Evolutionary conservation across 352 stramenopile species (phyloP).

Genomic region (Phytopythium mirpurense): DNA sequence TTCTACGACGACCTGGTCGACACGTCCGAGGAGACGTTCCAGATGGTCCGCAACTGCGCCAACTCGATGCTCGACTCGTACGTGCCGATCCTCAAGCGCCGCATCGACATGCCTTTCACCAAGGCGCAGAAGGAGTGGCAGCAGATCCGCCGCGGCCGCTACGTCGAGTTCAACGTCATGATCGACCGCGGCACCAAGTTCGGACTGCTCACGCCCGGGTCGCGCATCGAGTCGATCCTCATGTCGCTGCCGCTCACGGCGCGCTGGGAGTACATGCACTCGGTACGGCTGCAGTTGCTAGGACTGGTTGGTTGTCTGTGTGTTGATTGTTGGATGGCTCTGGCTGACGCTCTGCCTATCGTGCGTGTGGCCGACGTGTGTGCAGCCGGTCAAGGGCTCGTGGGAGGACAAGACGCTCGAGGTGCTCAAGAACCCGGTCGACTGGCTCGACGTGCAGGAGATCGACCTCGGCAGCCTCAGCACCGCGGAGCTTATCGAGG

Average conservation of each 20-base stretch:
- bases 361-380: too few species aligned
- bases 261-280: constrained; percentile 95
- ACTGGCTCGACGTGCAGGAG: constrained; percentile 90
- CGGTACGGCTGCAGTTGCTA: constrained; percentile 17
- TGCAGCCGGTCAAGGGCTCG: constrained; percentile 79
- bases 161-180: constrained; percentile 99
- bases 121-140: constrained; percentile 97
- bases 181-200: constrained; percentile 99
- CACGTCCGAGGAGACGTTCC: constrained; percentile 85
- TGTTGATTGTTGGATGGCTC: too few species aligned
- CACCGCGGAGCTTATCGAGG: constrained; percentile 66
- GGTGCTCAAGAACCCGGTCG: constrained; percentile 90
- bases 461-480: constrained; percentile 66
- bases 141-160: constrained; percentile 93
- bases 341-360: too few species aligned
- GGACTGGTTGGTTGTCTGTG: too few species aligned
- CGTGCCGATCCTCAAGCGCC: constrained; percentile 92
- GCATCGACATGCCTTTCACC: constrained; percentile 95
- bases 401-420: constrained; percentile 93
- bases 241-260: constrained; percentile 98
- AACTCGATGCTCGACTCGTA: constrained; percentile 92
- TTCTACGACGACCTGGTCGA: constrained; percentile 99
- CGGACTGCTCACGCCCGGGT: constrained; percentile 93
- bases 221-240: constrained; percentile 97
- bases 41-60: constrained; percentile 70